These are phyloP conservation scores for Scheffersomyces illinoinensis DNA, from an alignment of 1,139 yeast species.

Conservation along the genomic window DNA sequence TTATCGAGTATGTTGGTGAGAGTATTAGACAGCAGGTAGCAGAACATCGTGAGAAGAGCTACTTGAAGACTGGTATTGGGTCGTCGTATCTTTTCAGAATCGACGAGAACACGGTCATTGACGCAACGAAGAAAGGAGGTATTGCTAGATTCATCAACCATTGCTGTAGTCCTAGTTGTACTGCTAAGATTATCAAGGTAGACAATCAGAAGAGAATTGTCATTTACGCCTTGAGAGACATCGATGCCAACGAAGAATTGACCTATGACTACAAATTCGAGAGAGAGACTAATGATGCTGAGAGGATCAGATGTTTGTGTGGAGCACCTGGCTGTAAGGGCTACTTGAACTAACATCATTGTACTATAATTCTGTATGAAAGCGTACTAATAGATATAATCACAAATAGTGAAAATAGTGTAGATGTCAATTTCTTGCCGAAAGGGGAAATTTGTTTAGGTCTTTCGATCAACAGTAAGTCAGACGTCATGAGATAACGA, in stretches of 20 bases:
- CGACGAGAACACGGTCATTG: constrained; percentile 93
- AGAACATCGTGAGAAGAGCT: constrained; percentile 85
- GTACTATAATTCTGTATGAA: background rate
- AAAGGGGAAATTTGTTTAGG: background rate
- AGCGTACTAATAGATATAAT: background rate
- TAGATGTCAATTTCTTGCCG: background rate
- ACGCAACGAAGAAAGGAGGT: constrained; percentile 97
- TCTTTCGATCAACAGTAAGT: background rate
- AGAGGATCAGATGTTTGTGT: constrained; percentile 87
- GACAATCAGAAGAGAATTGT: constrained; percentile 94
- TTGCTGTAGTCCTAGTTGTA: constrained; percentile 96
- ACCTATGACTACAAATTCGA: constrained; percentile 96
- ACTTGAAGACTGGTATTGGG: constrained; percentile 89
- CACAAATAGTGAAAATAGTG: background rate
- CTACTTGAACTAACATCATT: constrained; percentile 60
- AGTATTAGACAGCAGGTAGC: constrained; percentile 93
- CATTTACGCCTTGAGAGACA: constrained; percentile 87
- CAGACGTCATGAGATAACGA: background rate
- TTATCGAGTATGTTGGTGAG: constrained; percentile 98
- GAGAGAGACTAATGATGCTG: constrained; percentile 86
- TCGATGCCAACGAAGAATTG: constrained; percentile 86
- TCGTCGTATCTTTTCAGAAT: constrained; percentile 90
- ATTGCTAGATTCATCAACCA: constrained; percentile 96
- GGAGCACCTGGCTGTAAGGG: constrained; percentile 96
- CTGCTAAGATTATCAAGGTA: constrained; percentile 93